Evolutionary conservation across 2,329 filamentous ascomycete species (phyloP).

Genomic region (Chalaropsis ovoidea): DNA sequence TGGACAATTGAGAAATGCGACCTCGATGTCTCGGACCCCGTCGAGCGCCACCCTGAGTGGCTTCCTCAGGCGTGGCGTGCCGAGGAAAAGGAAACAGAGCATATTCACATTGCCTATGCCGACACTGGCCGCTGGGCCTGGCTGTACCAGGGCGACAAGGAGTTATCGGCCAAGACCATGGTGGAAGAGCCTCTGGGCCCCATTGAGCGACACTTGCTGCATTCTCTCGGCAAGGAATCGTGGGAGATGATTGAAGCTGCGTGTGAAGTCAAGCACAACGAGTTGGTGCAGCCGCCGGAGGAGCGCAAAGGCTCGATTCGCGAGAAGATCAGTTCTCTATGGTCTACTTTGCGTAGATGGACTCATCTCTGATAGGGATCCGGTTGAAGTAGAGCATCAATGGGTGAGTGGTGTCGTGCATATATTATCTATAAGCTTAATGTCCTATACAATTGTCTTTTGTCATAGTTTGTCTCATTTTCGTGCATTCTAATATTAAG

Average conservation of each 20-base stretch:
- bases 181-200: slow-evolving; percentile 46
- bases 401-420: not conserved
- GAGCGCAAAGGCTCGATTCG: slow-evolving; percentile 14
- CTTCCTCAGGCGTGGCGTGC: slow-evolving; percentile 17
- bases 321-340: slow-evolving; percentile 5
- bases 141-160: slow-evolving; percentile 42
- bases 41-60: slow-evolving; percentile 4
- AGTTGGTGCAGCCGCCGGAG: slow-evolving; percentile 20
- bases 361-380: not conserved
- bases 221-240: slow-evolving; percentile 37
- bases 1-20: slow-evolving; percentile 35
- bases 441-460: not conserved
- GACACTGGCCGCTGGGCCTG: slow-evolving; percentile 41
- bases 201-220: slow-evolving; percentile 42
- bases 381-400: not conserved
- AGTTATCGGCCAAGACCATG: slow-evolving; percentile 36
- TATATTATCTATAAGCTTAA: not conserved
- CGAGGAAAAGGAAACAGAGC: slow-evolving; percentile 26
- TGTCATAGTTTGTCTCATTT: not conserved
- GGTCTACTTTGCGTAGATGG: not conserved
- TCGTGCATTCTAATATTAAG: not conserved
- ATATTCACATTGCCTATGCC: slow-evolving; percentile 26
- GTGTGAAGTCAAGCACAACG: not conserved
- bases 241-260: slow-evolving; percentile 26
- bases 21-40: slow-evolving; percentile 2